Evolutionary conservation across 257 asterid species (phyloP).

Genomic region (Cruciata laevipes): DNA sequence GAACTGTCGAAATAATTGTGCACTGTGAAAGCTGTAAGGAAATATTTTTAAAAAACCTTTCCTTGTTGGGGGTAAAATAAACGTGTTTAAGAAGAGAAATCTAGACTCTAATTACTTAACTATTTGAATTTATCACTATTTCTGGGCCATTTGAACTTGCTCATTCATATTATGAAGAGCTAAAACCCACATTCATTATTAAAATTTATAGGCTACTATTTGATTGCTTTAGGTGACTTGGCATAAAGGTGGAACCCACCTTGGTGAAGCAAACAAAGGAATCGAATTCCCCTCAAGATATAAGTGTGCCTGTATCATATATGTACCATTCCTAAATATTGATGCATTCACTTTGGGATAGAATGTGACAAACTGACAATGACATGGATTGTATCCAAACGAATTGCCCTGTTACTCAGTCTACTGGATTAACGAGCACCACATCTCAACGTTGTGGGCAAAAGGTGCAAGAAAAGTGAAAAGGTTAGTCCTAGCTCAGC

Average conservation of each 20-base stretch:
- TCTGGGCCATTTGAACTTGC: not conserved
- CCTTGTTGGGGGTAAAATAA: not conserved
- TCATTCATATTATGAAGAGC: not conserved
- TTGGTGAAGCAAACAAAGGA: not conserved
- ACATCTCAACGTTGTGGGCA: constrained; percentile 9
- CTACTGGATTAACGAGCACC: constrained; percentile 8
- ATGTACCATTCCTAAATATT: not conserved
- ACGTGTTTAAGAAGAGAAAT: not conserved
- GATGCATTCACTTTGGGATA: constrained; percentile 8
- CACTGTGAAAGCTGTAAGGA: not conserved
- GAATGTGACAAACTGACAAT: not conserved
- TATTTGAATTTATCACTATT: not conserved
- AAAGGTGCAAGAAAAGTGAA: constrained; percentile 2
- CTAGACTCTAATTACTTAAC: not conserved
- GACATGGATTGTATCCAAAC: constrained; percentile 6
- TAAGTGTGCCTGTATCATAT: not conserved
- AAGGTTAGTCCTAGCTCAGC: constrained; percentile 11
- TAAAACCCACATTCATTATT: not conserved
- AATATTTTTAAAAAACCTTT: not conserved
- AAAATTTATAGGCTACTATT: not conserved
- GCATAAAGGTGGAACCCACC: not conserved
- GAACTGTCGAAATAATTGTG: not conserved
- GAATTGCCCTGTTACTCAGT: constrained; percentile 2
- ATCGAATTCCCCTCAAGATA: not conserved
- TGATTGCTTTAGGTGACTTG: constrained; percentile 3